Base-by-base conservation (phyloP, 2,329 filamentous ascomycete species). In the Fusarium sp. region DNA sequence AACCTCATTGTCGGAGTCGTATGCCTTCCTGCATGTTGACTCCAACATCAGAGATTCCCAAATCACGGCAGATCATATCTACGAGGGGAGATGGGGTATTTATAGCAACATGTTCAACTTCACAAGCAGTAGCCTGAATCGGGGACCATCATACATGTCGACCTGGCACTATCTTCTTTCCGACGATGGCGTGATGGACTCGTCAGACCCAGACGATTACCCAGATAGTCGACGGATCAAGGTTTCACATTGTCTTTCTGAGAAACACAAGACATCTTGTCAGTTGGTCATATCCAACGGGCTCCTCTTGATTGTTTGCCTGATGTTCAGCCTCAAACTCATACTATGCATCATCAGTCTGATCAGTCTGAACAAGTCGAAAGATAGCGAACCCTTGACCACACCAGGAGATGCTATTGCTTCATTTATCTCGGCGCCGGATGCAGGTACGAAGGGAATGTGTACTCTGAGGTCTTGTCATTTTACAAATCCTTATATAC, bases 401-500 rank as follows among this genome's bases (percentile, higher is more conserved):
- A 72, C 69, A 1, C 57, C 61, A 1, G 68, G 68, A 27, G 69
- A 71, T 58, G 69, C 69, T 1, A 65, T 71, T 7, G 64, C 65
- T 14, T 71, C 69, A 7, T 71, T 71, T 14, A 65, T 71, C 2
- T 27, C 57, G 1, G 60, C 7, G 0, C 64, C 59, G 2, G 69
- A 71, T 41, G 30, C 51, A 2, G 57, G 65, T 25, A 71, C 64
- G 4, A 59, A 41, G 12, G 65, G 56, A 0, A 71, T 71, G 67
- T 71, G 67, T 44, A 55, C 63, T 0, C 16, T 70, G 22, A 65
- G 46, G 1, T 25, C 49, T 14, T 12, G 25, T 1, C 65, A 70
- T 14, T 5, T 69, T 2, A 56, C 27, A 7, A 3, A 32, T 32
- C 14, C 30, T 16, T 13, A 32, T 32, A 1, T 16, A 8, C 1